Evolutionary conservation across 768 basidiomycete genomes (phyloP).

Genomic region (Naganishia friedmannii): DNA sequence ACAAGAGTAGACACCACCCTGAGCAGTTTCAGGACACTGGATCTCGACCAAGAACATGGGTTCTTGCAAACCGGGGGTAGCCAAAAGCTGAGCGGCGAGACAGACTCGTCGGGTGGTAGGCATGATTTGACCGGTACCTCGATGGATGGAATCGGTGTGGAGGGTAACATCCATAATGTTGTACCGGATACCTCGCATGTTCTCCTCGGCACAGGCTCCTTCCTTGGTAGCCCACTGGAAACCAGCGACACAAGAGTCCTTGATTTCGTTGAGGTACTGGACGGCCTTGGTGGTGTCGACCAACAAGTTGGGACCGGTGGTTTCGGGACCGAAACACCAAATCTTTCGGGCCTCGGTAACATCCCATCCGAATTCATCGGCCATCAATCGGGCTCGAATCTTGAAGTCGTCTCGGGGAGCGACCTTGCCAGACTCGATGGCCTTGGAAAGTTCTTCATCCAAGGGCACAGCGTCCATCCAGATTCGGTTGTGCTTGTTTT

Average conservation of each 20-base stretch:
- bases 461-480: constrained; percentile 89
- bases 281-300: constrained; percentile 99
- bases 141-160: constrained; percentile 97
- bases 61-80: constrained; percentile 87
- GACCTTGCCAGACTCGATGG: constrained; percentile 83
- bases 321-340: constrained; percentile 99
- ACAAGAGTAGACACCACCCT: constrained; percentile 86
- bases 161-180: constrained; percentile 95
- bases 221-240: constrained; percentile 99
- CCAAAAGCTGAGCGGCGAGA: constrained; percentile 92
- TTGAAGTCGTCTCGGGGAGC: constrained; percentile 96
- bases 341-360: constrained; percentile 99
- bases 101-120: constrained; percentile 93
- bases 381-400: constrained; percentile 86
- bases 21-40: constrained; percentile 94
- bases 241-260: constrained; percentile 97
- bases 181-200: constrained; percentile 96
- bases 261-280: constrained; percentile 99
- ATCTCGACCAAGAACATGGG: constrained; percentile 99
- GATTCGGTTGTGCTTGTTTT: constrained; percentile 99
- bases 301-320: constrained; percentile 91
- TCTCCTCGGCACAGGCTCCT: constrained; percentile 93
- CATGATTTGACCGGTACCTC: constrained; percentile 96
- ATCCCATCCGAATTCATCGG: constrained; percentile 97
- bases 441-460: constrained; percentile 88